phyloP scores from a whole-genome alignment of 192 early-diverging fungal genomes.

The Entomortierella lignicola region DNA sequence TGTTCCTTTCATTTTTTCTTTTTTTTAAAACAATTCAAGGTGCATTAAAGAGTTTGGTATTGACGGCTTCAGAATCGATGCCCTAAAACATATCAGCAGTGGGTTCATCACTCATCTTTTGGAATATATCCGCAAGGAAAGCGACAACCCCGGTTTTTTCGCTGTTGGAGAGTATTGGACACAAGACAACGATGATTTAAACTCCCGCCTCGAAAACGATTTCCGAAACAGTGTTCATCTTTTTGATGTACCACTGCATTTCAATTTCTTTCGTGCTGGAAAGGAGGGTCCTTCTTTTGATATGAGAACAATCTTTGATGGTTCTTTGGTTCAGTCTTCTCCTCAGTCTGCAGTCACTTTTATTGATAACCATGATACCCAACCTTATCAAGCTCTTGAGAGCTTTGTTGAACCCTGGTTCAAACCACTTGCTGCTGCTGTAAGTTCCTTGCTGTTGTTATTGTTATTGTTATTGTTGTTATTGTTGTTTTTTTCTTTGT shows the following conservation, averaged over 20 bases:
- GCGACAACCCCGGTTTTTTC: conserved; percentile 21
- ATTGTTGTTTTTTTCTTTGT: too few relatives aligned
- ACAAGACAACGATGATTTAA: conserved; percentile 13
- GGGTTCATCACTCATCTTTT: conserved; percentile 37
- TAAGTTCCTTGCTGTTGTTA: too few relatives aligned
- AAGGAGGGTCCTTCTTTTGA: conserved; percentile 30
- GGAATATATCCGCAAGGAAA: conserved; percentile 16
- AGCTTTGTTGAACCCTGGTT: conserved; percentile 60
- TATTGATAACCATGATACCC: conserved; percentile 49
- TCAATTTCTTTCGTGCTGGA: conserved; percentile 22
- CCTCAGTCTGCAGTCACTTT: conserved; percentile 31
- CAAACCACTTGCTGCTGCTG: conserved; percentile 57
- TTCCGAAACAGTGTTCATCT: conserved; percentile 28
- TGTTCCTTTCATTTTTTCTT: too few relatives aligned
- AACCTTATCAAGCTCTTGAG: conserved; percentile 56
- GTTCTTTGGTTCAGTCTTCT: conserved; percentile 11
- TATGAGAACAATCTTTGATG: conserved; percentile 42
- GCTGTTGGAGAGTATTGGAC: conserved; percentile 39
- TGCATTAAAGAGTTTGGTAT: conserved; percentile 24
- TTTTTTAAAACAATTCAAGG: too few relatives aligned
- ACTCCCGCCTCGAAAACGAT: conserved; percentile 10
- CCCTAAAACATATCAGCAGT: conserved; percentile 27
- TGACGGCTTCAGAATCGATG: conserved; percentile 41
- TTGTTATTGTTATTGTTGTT: too few relatives aligned
- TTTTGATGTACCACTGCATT: conserved; percentile 39